Conservation (phyloP, 2,329 filamentous ascomycete genomes). For the Lojkania enalia region DNA sequence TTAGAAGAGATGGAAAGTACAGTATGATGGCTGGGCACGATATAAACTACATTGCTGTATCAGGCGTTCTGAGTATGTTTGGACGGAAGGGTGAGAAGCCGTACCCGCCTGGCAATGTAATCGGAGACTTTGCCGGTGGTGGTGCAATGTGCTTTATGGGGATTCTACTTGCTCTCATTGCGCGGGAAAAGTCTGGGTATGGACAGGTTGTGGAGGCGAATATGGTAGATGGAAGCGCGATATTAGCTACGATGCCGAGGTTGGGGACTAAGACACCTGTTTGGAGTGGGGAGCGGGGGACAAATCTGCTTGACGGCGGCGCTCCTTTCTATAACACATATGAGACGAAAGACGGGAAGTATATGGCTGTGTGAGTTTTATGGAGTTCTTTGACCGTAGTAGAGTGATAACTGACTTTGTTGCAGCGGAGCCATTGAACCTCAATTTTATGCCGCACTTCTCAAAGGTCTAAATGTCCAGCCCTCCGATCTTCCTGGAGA, state of each 20-base stretch:
- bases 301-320: constrained; percentile 80
- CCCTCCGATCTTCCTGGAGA: constrained; percentile 49
- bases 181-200: constrained; percentile 62
- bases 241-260: constrained; percentile 77
- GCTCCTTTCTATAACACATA: constrained; percentile 90
- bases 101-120: constrained; percentile 77
- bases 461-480: constrained; percentile 67
- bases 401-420: constrained; percentile 15
- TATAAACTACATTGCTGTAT: constrained; percentile 93
- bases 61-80: constrained; percentile 75
- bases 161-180: constrained; percentile 76
- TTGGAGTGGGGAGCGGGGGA: constrained; percentile 68
- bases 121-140: constrained; percentile 90
- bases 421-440: constrained; percentile 78
- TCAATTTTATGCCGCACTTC: constrained; percentile 73
- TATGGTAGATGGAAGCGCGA: constrained; percentile 89
- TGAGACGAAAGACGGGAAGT: constrained; percentile 75
- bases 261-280: constrained; percentile 65
- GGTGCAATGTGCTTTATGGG: constrained; percentile 81
- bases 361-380: constrained; percentile 70
- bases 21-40: constrained; percentile 89
- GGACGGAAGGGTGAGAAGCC: constrained; percentile 72
- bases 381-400: too few species aligned
- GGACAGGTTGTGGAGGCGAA: constrained; percentile 94
- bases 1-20: constrained; percentile 84